phyloP scores from a whole-genome alignment of 1,284 basidiomycete genomes.

The Serendipita sp. region DNA sequence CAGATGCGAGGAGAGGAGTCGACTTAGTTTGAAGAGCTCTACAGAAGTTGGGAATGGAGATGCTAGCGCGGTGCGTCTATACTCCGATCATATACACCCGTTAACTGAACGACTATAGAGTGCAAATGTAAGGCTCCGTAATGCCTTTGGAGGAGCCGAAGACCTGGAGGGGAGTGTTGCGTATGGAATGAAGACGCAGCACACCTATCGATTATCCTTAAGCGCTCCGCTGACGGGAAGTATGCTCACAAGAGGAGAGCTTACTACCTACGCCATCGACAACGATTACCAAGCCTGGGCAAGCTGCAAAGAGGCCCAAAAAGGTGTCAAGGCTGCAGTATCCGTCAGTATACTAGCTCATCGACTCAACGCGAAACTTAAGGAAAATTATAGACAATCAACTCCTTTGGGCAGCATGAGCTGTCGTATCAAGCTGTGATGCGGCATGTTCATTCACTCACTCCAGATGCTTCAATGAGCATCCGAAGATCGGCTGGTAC shows the following conservation, averaged over 20 bases:
- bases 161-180: constrained; percentile 72
- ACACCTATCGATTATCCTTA: constrained; percentile 61
- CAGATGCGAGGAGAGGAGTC: constrained; percentile 59
- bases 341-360: constrained; percentile 31
- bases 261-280: constrained; percentile 49
- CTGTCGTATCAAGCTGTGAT: constrained; percentile 69
- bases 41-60: constrained; percentile 94
- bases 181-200: constrained; percentile 77
- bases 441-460: constrained; percentile 57
- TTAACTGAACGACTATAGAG: constrained; percentile 34
- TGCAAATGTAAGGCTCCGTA: constrained; percentile 66
- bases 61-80: constrained; percentile 64
- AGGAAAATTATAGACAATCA: constrained; percentile 18
- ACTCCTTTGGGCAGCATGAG: constrained; percentile 49
- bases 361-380: constrained; percentile 5
- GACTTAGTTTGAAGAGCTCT: constrained; percentile 71
- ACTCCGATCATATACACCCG: background rate
- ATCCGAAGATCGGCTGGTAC: constrained; percentile 72
- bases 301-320: constrained; percentile 51
- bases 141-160: constrained; percentile 88
- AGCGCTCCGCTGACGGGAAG: constrained; percentile 40
- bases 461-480: constrained; percentile 67
- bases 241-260: constrained; percentile 46
- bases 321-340: constrained; percentile 50
- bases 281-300: constrained; percentile 58